Evolutionary conservation across 495 filamentous ascomycete genomes (phyloP).

Genomic region (Ramalina peruviana): DNA sequence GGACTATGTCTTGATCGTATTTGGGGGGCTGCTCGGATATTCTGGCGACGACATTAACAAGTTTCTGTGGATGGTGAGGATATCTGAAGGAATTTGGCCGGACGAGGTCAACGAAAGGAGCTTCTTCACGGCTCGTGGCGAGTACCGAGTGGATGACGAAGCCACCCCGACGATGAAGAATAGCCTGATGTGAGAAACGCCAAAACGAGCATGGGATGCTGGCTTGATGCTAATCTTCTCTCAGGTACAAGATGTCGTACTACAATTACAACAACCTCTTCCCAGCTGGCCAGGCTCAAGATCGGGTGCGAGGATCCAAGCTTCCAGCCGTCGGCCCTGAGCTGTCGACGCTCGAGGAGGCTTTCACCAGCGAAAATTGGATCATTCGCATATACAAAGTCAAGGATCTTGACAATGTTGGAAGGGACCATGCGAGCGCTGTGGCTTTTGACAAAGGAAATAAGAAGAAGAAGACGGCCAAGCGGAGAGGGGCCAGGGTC

Average conservation of each 20-base stretch:
- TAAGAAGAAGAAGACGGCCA: conserved; percentile 82
- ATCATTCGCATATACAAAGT: conserved; percentile 99
- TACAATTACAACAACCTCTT: conserved; percentile 93
- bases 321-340: conserved; percentile 78
- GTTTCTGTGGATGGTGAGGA: conserved; percentile 99
- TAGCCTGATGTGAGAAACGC: conserved; percentile 77
- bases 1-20: conserved; percentile 94
- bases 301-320: conserved; percentile 71
- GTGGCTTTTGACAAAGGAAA: conserved; percentile 81
- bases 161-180: conserved; percentile 98
- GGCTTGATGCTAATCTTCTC: conserved; percentile 5
- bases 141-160: conserved; percentile 87
- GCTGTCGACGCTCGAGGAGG: conserved; percentile 84
- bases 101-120: conserved; percentile 95
- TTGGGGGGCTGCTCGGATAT: conserved; percentile 91
- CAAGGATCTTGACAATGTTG: conserved; percentile 94
- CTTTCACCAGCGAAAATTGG: conserved; percentile 99
- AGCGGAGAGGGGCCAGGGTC: conserved; percentile 64
- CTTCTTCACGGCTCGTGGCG: conserved; percentile 89
- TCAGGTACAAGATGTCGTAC: conserved; percentile 99
- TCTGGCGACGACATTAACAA: conserved; percentile 99
- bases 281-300: conserved; percentile 77
- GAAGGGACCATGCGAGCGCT: conserved; percentile 72
- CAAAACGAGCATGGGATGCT: background rate
- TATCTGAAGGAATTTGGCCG: conserved; percentile 98